These are phyloP conservation scores for Trichoderma hamatum DNA, from an alignment of 2,329 filamentous ascomycete species.

Conservation along the genomic window DNA sequence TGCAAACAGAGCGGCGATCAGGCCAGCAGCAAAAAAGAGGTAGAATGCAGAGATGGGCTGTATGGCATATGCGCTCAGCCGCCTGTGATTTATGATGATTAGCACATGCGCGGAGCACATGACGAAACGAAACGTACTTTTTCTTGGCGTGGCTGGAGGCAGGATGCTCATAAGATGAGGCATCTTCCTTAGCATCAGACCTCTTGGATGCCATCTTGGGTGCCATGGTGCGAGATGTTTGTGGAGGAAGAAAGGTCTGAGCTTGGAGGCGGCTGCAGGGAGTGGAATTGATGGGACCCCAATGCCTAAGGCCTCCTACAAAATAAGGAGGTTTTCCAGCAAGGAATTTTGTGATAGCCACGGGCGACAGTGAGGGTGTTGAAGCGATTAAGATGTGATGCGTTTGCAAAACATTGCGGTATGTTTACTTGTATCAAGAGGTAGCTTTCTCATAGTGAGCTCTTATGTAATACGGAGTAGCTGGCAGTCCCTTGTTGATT, in stretches of 20 bases:
- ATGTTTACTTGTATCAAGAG: neutral
- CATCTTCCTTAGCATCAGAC: constrained; percentile 33
- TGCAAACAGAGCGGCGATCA: constrained; percentile 76
- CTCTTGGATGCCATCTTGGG: neutral
- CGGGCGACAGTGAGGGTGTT: neutral
- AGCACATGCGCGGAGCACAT: neutral
- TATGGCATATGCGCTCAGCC: constrained; percentile 62
- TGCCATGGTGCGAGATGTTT: constrained; percentile 43
- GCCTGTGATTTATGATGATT: constrained; percentile 43
- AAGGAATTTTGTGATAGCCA: neutral
- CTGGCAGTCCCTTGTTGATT: neutral
- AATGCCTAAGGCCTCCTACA: neutral
- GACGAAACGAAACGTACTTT: constrained; percentile 43
- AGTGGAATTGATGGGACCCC: neutral
- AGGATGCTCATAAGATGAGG: constrained; percentile 49
- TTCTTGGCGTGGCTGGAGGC: constrained; percentile 55
- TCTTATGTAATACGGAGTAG: neutral
- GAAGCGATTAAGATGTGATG: neutral
- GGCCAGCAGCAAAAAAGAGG: constrained; percentile 72
- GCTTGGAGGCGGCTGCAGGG: neutral
- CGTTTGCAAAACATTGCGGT: neutral
- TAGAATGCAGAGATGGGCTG: constrained; percentile 79
- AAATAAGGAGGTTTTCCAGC: neutral
- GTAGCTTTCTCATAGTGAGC: neutral
- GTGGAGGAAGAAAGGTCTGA: neutral